A percentile compares a stretch with the other conserved stretches of the same genome.
phyloP scores from a whole-genome alignment of 768 basidiomycete species.

The Termitomyces sp. region DNA sequence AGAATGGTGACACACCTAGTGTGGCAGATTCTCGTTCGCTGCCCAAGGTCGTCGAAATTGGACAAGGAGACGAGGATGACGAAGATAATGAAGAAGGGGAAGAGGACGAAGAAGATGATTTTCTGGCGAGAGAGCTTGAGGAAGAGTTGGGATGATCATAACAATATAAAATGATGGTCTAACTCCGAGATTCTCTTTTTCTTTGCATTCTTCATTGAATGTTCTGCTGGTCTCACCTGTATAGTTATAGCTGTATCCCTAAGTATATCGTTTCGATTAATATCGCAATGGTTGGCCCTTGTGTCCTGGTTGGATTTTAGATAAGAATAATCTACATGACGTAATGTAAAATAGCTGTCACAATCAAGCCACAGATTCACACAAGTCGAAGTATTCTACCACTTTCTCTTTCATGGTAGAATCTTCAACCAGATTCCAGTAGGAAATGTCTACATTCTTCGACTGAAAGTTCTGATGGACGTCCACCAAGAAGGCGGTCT shows the following conservation, averaged over 20 bases:
- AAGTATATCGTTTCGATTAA: background rate
- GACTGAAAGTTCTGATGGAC: too few relatives aligned
- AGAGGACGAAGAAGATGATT: constrained; percentile 67
- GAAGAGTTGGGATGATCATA: constrained; percentile 66
- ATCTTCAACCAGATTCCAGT: too few relatives aligned
- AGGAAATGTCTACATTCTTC: too few relatives aligned
- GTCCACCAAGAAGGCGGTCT: too few relatives aligned
- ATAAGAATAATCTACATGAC: too few relatives aligned
- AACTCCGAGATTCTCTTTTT: background rate
- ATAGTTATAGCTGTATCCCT: background rate
- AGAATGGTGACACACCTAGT: constrained; percentile 14
- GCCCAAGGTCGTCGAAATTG: constrained; percentile 20
- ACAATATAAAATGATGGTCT: background rate
- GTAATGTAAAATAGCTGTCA: too few relatives aligned
- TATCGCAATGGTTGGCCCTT: background rate
- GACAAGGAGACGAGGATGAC: constrained; percentile 30
- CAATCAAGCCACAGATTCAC: too few relatives aligned
- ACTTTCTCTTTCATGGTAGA: too few relatives aligned
- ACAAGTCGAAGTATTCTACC: too few relatives aligned
- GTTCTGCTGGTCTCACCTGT: background rate
- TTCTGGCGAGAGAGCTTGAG: constrained; percentile 74
- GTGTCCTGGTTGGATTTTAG: too few relatives aligned
- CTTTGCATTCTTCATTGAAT: background rate
- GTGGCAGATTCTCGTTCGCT: constrained; percentile 11
- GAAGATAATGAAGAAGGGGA: constrained; percentile 47